Percentiles rank a stretch among this genome's conserved stretches.
These are phyloP conservation scores for Xylariaceae sp. DNA, from an alignment of 2,329 filamentous ascomycete species.

Conservation along the genomic window DNA sequence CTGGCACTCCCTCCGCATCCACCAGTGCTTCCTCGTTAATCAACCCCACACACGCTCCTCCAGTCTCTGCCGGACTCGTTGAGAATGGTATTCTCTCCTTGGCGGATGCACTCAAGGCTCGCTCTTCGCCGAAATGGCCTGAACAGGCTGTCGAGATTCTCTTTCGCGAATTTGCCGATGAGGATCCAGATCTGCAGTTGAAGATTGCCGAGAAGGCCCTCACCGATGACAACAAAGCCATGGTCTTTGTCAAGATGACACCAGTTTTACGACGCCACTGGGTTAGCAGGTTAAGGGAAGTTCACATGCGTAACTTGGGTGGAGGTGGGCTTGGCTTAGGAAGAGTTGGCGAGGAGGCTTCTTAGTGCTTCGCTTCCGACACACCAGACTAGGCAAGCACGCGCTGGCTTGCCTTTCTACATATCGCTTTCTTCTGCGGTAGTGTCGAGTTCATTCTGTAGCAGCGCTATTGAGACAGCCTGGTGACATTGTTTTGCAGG, in stretches of 20 bases:
- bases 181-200: slow-evolving; percentile 64
- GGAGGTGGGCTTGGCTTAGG: slow-evolving; percentile 42
- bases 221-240: slow-evolving; percentile 65
- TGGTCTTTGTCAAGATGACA: slow-evolving; percentile 69
- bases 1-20: slow-evolving; percentile 20
- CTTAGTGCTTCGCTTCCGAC: too few species aligned
- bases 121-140: slow-evolving; percentile 56
- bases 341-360: slow-evolving; percentile 39
- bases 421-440: too few species aligned
- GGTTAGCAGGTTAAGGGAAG: slow-evolving; percentile 60
- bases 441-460: too few species aligned
- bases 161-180: slow-evolving; percentile 63
- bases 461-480: too few species aligned
- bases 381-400: too few species aligned
- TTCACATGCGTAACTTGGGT: slow-evolving; percentile 47
- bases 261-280: slow-evolving; percentile 59
- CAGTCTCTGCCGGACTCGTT: slow-evolving; percentile 34
- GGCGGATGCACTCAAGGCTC: slow-evolving; percentile 50
- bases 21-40: slow-evolving; percentile 14
- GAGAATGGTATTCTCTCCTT: slow-evolving; percentile 49
- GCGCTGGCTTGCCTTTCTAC: too few species aligned
- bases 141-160: slow-evolving; percentile 66
- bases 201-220: slow-evolving; percentile 65
- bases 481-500: too few species aligned
- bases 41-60: slow-evolving; percentile 29